A percentile compares a stretch with the other conserved stretches of the same genome.
phyloP scores from a whole-genome alignment of 129 eudicot species.

The Mikania micrantha region DNA sequence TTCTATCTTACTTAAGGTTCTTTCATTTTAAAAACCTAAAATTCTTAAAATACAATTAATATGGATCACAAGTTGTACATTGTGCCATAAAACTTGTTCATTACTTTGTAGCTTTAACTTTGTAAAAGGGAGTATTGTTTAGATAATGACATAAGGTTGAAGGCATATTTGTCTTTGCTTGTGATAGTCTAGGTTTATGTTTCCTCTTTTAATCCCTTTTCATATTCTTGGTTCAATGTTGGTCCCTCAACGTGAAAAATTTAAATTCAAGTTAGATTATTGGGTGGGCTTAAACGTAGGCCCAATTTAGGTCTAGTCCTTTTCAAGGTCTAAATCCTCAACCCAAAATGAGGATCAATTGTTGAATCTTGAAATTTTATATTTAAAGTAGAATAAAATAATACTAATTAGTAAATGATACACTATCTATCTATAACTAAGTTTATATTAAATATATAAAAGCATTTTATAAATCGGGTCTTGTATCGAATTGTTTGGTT shows the following conservation, averaged over 20 bases:
- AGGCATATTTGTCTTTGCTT: conserved; percentile 17
- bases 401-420: no score
- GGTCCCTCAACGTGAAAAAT: conserved; percentile 1
- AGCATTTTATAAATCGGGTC: no score
- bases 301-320: not conserved
- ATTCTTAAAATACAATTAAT: not conserved
- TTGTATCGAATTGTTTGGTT: no score
- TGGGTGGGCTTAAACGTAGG: not conserved
- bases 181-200: not conserved
- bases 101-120: conserved; percentile 4
- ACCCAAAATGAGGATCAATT: no score
- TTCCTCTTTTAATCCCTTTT: not conserved
- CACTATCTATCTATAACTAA: no score
- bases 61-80: not conserved
- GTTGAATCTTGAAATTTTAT: no score
- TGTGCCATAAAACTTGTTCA: not conserved
- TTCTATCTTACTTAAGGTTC: not conserved
- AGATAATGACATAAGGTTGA: conserved; percentile 16
- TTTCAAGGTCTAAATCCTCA: not conserved
- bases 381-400: no score
- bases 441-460: no score
- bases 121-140: not conserved
- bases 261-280: not conserved
- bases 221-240: not conserved
- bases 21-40: not conserved